Evolutionary conservation across 179 eudicot genomes (phyloP).

Genomic region (Carnegiea gigantea): DNA sequence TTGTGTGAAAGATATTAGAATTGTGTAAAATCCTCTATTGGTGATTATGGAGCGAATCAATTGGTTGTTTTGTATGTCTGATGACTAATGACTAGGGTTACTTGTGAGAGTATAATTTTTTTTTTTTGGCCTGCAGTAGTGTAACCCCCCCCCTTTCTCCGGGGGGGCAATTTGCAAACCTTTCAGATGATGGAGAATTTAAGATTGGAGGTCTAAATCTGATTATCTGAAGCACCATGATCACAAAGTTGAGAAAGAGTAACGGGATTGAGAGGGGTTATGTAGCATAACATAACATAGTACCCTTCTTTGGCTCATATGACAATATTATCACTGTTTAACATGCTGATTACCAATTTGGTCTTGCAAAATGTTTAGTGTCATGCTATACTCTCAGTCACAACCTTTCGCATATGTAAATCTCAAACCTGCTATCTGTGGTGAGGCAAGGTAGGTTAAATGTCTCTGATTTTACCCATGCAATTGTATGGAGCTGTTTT

Average conservation of each 20-base stretch:
- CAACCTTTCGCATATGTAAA: neutral
- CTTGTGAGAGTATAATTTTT: neutral
- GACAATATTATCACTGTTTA: neutral
- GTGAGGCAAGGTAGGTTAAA: neutral
- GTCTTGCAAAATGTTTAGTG: neutral
- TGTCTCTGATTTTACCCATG: neutral
- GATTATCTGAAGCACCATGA: neutral
- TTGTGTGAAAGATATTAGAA: conserved; percentile 4
- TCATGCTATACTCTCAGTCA: neutral
- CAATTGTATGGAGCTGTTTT: neutral
- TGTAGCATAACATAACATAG: neutral
- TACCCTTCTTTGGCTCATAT: neutral
- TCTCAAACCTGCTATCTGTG: neutral
- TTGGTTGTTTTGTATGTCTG: neutral
- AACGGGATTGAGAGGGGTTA: neutral
- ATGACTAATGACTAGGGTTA: neutral
- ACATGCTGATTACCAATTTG: neutral
- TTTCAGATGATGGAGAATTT: neutral
- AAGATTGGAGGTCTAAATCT: neutral
- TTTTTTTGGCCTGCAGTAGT: neutral
- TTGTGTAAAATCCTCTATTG: neutral
- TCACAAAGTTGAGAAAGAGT: neutral
- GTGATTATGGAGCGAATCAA: neutral
- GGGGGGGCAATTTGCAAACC: neutral
- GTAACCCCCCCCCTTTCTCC: neutral